Percentiles rank a stretch among this genome's conserved stretches.
Conservation (phyloP, 129 eudicot species). For the Calendula officinalis region DNA sequence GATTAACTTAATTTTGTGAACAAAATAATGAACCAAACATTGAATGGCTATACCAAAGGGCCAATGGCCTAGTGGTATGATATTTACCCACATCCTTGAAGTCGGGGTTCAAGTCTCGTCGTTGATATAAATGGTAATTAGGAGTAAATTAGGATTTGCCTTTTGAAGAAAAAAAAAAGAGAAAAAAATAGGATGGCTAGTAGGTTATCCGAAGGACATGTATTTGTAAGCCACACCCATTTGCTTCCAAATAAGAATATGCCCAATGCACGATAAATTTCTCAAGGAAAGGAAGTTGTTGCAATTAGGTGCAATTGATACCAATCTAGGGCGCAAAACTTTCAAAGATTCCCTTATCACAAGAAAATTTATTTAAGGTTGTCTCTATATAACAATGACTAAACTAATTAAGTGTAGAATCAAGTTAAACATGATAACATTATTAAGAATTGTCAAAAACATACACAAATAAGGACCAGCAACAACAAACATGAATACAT, state of each 20-base stretch:
- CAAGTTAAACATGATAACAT: not conserved
- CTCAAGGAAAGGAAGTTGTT: not conserved
- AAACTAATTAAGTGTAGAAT: not conserved
- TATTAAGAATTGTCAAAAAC: not conserved
- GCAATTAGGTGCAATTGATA: not conserved
- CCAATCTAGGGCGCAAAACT: conserved; percentile 9
- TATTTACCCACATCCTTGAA: too few relatives aligned
- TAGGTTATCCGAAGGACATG: conserved; percentile 7
- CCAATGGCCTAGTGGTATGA: too few relatives aligned
- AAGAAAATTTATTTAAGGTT: not conserved
- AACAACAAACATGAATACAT: not conserved
- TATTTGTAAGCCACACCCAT: conserved; percentile 10
- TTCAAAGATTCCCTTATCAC: not conserved
- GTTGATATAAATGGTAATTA: too few relatives aligned
- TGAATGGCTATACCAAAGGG: too few relatives aligned
- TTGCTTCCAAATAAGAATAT: conserved; percentile 10
- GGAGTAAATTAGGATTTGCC: too few relatives aligned
- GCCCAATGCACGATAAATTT: not conserved
- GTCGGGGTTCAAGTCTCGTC: too few relatives aligned
- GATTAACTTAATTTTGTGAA: not conserved
- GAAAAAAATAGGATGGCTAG: not conserved
- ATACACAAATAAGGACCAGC: not conserved
- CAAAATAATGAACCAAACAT: not conserved
- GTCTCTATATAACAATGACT: not conserved
- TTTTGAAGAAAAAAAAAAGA: too few relatives aligned